These are phyloP conservation scores for Gigaspora rosea DNA, from an alignment of 192 early-diverging fungal species.

Conservation along the genomic window DNA sequence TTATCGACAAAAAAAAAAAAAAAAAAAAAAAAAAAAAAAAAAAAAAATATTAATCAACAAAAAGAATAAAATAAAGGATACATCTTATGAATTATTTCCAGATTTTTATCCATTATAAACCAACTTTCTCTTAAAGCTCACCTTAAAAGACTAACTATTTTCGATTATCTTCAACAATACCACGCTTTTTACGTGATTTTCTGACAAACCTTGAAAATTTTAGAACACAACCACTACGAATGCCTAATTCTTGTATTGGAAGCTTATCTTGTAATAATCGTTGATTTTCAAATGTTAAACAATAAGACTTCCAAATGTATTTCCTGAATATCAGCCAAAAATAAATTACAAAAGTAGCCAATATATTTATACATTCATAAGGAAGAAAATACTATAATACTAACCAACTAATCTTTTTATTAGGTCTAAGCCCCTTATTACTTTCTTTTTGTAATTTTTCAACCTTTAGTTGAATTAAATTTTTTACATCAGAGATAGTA, in stretches of 20 bases:
- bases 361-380: no score
- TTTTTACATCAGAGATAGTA: conserved; percentile 23
- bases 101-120: neutral
- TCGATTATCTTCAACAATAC: no score
- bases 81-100: neutral
- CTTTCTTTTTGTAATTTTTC: conserved; percentile 1
- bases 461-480: conserved; percentile 1
- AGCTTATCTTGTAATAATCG: conserved; percentile 21
- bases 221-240: conserved; percentile 24
- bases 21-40: neutral
- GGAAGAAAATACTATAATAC: neutral
- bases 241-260: conserved; percentile 23
- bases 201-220: conserved; percentile 22
- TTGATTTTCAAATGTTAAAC: conserved; percentile 29
- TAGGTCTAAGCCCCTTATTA: neutral
- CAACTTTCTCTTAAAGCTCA: neutral
- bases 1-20: no score
- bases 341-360: no score
- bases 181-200: neutral
- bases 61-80: neutral
- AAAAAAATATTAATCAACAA: neutral
- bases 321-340: neutral
- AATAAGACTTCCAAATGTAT: conserved; percentile 33
- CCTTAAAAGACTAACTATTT: no score
- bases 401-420: conserved; percentile 27